Evolutionary conservation across 163 green algal species (phyloP).

Genomic region (Botryococcus braunii): DNA sequence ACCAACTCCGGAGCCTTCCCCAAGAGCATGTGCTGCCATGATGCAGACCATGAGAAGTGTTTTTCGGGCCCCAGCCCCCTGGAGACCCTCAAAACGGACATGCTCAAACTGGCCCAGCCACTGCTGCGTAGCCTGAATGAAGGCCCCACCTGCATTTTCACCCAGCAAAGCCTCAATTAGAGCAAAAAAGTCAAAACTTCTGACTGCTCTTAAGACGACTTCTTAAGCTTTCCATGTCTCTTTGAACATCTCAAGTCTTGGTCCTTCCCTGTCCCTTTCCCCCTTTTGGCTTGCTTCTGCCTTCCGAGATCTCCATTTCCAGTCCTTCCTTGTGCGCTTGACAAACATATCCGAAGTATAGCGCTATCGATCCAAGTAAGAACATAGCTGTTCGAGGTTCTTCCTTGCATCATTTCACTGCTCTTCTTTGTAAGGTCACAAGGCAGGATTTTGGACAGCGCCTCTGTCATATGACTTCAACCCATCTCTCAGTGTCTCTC

Average conservation of each 20-base stretch:
- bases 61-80: conserved; percentile 65
- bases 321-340: not conserved
- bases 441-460: no score
- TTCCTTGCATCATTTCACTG: no score
- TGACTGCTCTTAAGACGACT: no score
- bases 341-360: no score
- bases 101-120: conserved; percentile 61
- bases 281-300: not conserved
- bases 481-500: no score
- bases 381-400: no score
- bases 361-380: no score
- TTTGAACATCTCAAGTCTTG: no score
- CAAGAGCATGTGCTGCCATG: conserved; percentile 93
- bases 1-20: conserved; percentile 89
- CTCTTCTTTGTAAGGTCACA: no score
- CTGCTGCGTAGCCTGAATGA: conserved; percentile 46
- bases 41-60: conserved; percentile 86
- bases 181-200: not conserved
- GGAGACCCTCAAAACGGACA: conserved; percentile 70
- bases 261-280: no score
- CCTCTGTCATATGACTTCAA: no score
- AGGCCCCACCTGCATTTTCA: conserved; percentile 29
- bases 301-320: not conserved
- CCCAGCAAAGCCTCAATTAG: not conserved
- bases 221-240: no score